phyloP scores from a whole-genome alignment of 2,329 filamentous ascomycete species.

The Pyricularia pennisetigena region DNA sequence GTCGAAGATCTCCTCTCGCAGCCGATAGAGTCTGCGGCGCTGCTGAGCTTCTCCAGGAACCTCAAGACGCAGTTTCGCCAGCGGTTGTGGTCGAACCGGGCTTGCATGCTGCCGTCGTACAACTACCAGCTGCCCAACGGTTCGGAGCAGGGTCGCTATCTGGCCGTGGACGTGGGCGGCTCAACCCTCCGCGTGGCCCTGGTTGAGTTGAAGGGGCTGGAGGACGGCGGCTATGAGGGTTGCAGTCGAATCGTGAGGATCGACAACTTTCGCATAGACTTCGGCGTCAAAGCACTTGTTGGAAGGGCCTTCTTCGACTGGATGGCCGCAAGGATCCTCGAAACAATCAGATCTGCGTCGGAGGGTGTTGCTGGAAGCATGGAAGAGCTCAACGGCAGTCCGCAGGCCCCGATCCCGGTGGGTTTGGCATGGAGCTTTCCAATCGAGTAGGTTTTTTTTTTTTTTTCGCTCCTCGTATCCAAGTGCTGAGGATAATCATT shows the following conservation, averaged over 20 bases:
- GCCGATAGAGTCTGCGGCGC: slow-evolving; percentile 33
- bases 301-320: slow-evolving; percentile 57
- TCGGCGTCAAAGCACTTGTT: slow-evolving; percentile 42
- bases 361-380: slow-evolving; percentile 11
- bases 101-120: slow-evolving; percentile 58
- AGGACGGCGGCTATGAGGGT: slow-evolving; percentile 17
- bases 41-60: slow-evolving; percentile 34
- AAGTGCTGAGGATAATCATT: neutral
- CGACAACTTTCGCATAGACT: slow-evolving; percentile 45
- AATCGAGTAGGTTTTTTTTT: slow-evolving; percentile 44
- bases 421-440: slow-evolving; percentile 62
- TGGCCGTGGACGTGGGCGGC: slow-evolving; percentile 60
- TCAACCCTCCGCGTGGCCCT: slow-evolving; percentile 57
- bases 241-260: slow-evolving; percentile 44
- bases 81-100: slow-evolving; percentile 38
- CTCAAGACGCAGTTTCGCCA: slow-evolving; percentile 46
- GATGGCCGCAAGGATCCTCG: slow-evolving; percentile 52
- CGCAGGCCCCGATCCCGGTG: slow-evolving; percentile 39
- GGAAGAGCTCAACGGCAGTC: slow-evolving; percentile 16
- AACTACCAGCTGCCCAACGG: slow-evolving; percentile 55
- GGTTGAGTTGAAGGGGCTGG: slow-evolving; percentile 45
- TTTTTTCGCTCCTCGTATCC: neutral
- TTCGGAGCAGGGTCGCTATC: slow-evolving; percentile 45
- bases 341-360: slow-evolving; percentile 39
- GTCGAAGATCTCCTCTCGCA: slow-evolving; percentile 41